phyloP scores from a whole-genome alignment of 768 basidiomycete species.

The Trametes cingulata region DNA sequence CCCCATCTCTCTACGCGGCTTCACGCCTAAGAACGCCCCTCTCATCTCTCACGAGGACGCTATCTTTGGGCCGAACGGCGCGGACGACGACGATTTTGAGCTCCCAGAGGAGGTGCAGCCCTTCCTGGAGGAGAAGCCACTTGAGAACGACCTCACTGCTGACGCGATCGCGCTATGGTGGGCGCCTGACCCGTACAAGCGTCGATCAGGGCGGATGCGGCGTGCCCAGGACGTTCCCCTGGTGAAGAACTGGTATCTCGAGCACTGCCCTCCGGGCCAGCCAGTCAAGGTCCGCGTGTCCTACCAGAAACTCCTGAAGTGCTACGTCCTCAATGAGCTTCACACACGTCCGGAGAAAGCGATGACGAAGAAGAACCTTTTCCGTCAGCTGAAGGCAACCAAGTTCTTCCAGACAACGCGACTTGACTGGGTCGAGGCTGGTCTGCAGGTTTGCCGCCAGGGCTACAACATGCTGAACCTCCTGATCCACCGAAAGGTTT shows the following conservation, averaged over 20 bases:
- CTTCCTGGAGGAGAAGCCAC: constrained; percentile 74
- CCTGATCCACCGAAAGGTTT: constrained; percentile 94
- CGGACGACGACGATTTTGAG: constrained; percentile 86
- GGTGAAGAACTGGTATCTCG: constrained; percentile 98
- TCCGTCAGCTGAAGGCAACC: constrained; percentile 95
- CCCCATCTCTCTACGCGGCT: constrained; percentile 90
- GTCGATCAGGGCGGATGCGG: constrained; percentile 89
- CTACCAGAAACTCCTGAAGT: constrained; percentile 97
- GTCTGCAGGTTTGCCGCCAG: constrained; percentile 96
- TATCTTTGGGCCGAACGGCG: constrained; percentile 87
- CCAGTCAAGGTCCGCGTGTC: constrained; percentile 98
- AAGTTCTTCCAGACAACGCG: constrained; percentile 99
- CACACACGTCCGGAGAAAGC: constrained; percentile 89
- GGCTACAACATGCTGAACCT: constrained; percentile 99
- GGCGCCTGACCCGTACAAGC: constrained; percentile 95
- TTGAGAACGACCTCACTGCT: constrained; percentile 90
- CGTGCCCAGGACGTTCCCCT: constrained; percentile 94
- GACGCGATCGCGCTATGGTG: constrained; percentile 98
- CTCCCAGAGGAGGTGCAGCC: constrained; percentile 77
- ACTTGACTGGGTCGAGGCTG: constrained; percentile 99
- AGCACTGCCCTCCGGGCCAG: constrained; percentile 95
- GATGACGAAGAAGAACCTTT: constrained; percentile 97
- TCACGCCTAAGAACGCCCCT: constrained; percentile 78
- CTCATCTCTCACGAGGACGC: constrained; percentile 86
- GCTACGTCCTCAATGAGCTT: constrained; percentile 93